These are phyloP conservation scores for Chaetomium sp. DNA, from an alignment of 2,329 filamentous ascomycete genomes.

Conservation along the genomic window DNA sequence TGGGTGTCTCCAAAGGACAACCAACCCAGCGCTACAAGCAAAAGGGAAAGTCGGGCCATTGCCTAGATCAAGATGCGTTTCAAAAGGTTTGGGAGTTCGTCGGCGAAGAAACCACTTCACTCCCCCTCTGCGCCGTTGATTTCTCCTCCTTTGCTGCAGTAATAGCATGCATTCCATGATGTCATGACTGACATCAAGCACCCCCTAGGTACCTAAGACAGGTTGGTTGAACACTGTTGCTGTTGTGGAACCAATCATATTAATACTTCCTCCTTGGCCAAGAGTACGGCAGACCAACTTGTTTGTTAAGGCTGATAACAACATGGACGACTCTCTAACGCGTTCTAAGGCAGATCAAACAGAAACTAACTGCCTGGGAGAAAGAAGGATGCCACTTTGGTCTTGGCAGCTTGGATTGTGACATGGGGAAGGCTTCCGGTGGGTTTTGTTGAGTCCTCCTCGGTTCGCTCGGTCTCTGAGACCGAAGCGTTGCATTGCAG, in stretches of 20 bases:
- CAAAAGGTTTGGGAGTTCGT: background rate
- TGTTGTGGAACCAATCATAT: background rate
- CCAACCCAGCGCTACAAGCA: background rate
- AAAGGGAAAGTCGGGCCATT: background rate
- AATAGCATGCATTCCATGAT: background rate
- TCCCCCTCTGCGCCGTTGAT: background rate
- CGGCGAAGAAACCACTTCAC: background rate
- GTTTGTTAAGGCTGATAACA: no score
- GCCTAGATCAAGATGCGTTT: background rate
- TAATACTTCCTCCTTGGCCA: background rate
- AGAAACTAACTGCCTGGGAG: background rate
- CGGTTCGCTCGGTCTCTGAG: no score
- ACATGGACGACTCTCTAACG: no score
- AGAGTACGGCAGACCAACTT: no score
- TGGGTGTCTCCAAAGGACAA: background rate
- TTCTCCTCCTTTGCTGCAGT: background rate
- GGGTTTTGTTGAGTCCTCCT: no score
- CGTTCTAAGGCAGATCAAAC: no score
- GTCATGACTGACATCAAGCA: slow-evolving; percentile 6
- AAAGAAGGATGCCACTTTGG: no score
- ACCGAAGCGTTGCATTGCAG: background rate
- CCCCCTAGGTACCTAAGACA: no score
- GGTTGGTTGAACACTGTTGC: no score
- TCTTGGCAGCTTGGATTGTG: no score
- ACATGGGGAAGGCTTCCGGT: no score